A percentile compares a stretch with the other conserved stretches of the same genome.
Conservation (phyloP, 768 basidiomycete species). For the Trametopsis cervina region DNA sequence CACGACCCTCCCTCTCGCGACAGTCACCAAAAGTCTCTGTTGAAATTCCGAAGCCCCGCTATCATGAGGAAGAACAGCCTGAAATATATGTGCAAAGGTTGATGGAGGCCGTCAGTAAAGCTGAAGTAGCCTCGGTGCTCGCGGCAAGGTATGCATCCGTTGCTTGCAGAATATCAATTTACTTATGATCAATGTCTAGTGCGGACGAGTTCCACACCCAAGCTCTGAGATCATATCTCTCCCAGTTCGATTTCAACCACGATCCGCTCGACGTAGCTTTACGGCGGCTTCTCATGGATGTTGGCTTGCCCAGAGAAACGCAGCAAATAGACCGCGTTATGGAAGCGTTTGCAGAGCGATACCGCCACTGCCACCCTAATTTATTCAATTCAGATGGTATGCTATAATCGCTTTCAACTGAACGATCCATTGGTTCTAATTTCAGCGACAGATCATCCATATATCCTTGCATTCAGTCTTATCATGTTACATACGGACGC, state of each 20-base stretch:
- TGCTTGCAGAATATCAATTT: slow-evolving; percentile 6
- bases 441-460: slow-evolving; percentile 73
- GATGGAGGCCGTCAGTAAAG: slow-evolving; percentile 55
- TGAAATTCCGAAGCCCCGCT: slow-evolving; percentile 44
- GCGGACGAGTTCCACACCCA: slow-evolving; percentile 60
- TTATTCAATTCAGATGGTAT: slow-evolving; percentile 74
- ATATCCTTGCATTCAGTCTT: slow-evolving; percentile 93
- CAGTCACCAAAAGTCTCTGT: slow-evolving; percentile 36
- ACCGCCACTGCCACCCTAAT: slow-evolving; percentile 74
- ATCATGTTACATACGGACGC: slow-evolving; percentile 99
- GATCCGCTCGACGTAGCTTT: slow-evolving; percentile 90
- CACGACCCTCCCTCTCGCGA: slow-evolving; percentile 38
- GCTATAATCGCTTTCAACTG: slow-evolving; percentile 11
- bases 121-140: slow-evolving; percentile 73
- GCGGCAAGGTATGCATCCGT: slow-evolving; percentile 66
- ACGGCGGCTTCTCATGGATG: slow-evolving; percentile 83
- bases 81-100: slow-evolving; percentile 65
- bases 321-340: slow-evolving; percentile 98
- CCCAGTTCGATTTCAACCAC: slow-evolving; percentile 66
- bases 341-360: slow-evolving; percentile 87
- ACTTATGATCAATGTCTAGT: slow-evolving; percentile 23
- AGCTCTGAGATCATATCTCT: slow-evolving; percentile 68
- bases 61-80: slow-evolving; percentile 53
- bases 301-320: slow-evolving; percentile 89
- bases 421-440: slow-evolving; percentile 1